Base-by-base conservation (phyloP, 345 rosid species). In the Alliaria petiolata region DNA sequence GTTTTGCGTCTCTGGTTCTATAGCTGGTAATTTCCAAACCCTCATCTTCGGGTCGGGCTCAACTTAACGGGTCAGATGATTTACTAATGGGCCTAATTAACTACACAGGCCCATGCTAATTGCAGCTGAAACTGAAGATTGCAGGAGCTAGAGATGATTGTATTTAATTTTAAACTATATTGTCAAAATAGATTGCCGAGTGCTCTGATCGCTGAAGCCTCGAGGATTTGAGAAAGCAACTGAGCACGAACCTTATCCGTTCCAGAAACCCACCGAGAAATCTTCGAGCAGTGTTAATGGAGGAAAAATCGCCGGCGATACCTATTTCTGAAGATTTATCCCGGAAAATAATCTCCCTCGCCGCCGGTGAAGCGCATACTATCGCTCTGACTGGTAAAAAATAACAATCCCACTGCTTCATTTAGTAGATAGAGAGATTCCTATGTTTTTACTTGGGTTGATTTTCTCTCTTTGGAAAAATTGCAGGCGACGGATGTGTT, bases 361-460 rank as follows among this genome's bases (percentile, higher is more conserved):
- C 89, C 53, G 84, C 96, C 70, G 98, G 96, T 5, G 98, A 92
- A 86, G 80, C 90, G 69, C 98, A 92, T 69, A 85, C 93, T 62
- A 83, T 92, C 17, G 93, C 85, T 49, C 89, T 91, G 15, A 60
- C 93, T 5, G 93, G 97, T 89, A 46, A 82, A 64, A 69, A 8
- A 26, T 16, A 62, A 5, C 1, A 19, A 5, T 4, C 11, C 6
- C 20, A 19, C n/a, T 15, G 33, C 30, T 54, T 8, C 42, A 7
- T 22, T 22, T 44, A 7, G 49, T 40, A 20, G 65, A 4, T 6
- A 31, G 38, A 54, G 45, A 49, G 33, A 38, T 38, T 57, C 19
- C n/a, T 7, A 7, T 49, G 3, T 7, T 16, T 50, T 50, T 30
- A 17, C 16, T 15, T 33, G 12, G 17, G 15, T 47, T 68, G 20